Percentiles rank a stretch among this genome's conserved stretches.
These are phyloP conservation scores for Agapanthus africanus DNA, from an alignment of 106 monocot species.

Conservation along the genomic window DNA sequence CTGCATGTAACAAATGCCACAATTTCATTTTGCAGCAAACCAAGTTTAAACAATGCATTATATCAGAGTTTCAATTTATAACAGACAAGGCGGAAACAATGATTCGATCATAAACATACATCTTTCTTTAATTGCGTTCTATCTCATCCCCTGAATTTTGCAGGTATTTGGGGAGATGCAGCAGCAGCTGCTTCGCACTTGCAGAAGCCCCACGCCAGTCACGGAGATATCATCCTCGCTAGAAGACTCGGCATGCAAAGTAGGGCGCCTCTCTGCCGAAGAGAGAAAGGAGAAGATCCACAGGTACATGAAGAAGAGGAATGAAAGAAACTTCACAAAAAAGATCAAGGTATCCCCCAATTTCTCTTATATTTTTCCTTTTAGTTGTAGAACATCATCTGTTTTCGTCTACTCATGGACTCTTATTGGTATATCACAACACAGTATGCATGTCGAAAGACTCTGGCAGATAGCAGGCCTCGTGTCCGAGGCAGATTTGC, in stretches of 20 bases:
- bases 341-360: slow-evolving; percentile 60
- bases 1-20: no score
- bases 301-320: slow-evolving; percentile 52
- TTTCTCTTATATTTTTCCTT: no score
- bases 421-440: neutral
- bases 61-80: neutral
- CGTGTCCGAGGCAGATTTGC: slow-evolving; percentile 53
- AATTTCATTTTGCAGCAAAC: neutral
- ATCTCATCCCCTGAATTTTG: neutral
- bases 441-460: slow-evolving; percentile 60
- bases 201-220: neutral
- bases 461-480: slow-evolving; percentile 47
- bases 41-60: neutral
- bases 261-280: slow-evolving; percentile 28
- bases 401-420: neutral
- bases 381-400: neutral
- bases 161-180: slow-evolving; percentile 23
- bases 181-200: slow-evolving; percentile 3
- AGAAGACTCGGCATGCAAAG: slow-evolving; percentile 37
- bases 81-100: neutral
- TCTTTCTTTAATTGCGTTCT: neutral
- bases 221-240: slow-evolving; percentile 1
- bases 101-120: no score
- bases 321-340: slow-evolving; percentile 55
- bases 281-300: slow-evolving; percentile 52